A percentile compares a stretch with the other conserved stretches of the same genome.
These are phyloP conservation scores for Brasilioporus rufonigricans DNA, from an alignment of 768 basidiomycete genomes.

Conservation along the genomic window DNA sequence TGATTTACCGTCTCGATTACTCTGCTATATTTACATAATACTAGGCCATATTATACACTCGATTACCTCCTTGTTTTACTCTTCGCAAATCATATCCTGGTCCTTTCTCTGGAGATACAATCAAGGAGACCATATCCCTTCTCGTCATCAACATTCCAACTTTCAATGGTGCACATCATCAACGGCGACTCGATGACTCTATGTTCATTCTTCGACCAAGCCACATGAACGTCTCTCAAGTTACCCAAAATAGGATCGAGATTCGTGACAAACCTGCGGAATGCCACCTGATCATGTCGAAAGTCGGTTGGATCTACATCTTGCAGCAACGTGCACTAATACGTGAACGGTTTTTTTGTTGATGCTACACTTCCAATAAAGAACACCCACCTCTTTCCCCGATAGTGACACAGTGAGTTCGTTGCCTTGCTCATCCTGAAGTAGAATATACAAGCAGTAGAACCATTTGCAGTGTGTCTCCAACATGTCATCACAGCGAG, in stretches of 20 bases:
- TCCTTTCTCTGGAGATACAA: conserved; percentile 8
- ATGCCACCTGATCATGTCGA: conserved; percentile 37
- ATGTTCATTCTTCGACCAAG: conserved; percentile 22
- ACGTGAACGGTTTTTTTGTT: background rate
- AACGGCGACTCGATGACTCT: conserved; percentile 22
- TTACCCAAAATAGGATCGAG: conserved; percentile 49
- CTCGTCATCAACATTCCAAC: conserved; percentile 24
- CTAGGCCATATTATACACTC: background rate
- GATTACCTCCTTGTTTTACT: background rate
- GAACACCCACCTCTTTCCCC: conserved; percentile 41
- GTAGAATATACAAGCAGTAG: conserved; percentile 47
- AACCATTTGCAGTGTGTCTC: conserved; percentile 46
- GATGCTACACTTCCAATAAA: background rate
- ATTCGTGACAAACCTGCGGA: conserved; percentile 37
- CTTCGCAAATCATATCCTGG: background rate
- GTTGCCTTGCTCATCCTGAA: conserved; percentile 49
- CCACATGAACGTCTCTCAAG: conserved; percentile 40
- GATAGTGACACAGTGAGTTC: conserved; percentile 47
- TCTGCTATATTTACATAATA: background rate
- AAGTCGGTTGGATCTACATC: conserved; percentile 46
- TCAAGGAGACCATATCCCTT: conserved; percentile 25
- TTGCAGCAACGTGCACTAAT: conserved; percentile 43
- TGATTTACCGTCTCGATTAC: background rate
- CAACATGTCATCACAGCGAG: conserved; percentile 52
- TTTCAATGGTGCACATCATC: conserved; percentile 30